These are phyloP conservation scores for Phytophthora parvispora DNA, from an alignment of 352 stramenopile genomes.

Conservation along the genomic window DNA sequence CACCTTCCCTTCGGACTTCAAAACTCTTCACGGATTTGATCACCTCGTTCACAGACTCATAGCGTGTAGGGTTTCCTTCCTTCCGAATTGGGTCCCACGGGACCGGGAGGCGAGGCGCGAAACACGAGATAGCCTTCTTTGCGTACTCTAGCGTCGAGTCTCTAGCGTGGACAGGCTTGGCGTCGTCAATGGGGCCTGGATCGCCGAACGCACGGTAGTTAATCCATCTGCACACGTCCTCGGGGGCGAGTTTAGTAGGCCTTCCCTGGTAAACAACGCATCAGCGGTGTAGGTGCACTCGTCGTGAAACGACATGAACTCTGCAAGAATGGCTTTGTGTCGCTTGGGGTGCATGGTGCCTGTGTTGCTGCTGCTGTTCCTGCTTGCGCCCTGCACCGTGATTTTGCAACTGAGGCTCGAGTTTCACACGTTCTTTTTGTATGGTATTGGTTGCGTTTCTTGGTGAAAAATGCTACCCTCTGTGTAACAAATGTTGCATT, in stretches of 20 bases:
- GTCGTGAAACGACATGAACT: neutral
- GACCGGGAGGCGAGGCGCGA: conserved; percentile 5
- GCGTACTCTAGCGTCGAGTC: conserved; percentile 6
- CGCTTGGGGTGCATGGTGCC: neutral
- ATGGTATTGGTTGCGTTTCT: neutral
- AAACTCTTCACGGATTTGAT: conserved; percentile 17
- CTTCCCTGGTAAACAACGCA: neutral
- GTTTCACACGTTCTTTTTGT: neutral
- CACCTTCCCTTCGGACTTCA: conserved; percentile 13
- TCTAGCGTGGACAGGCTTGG: neutral
- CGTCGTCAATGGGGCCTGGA: neutral
- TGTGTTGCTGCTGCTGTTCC: neutral
- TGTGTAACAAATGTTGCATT: neutral
- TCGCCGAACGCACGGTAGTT: neutral
- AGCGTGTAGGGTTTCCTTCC: conserved; percentile 13
- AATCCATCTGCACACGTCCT: neutral
- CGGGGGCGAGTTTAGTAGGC: neutral
- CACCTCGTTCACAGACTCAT: conserved; percentile 2
- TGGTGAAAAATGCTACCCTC: neutral
- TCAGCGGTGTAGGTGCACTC: neutral
- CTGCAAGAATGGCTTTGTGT: neutral
- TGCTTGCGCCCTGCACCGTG: neutral
- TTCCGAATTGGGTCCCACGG: conserved; percentile 6
- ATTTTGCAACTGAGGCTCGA: neutral
- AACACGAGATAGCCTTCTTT: conserved; percentile 19